Conservation (phyloP, 345 rosid species). For the Syzygium aqueum region DNA sequence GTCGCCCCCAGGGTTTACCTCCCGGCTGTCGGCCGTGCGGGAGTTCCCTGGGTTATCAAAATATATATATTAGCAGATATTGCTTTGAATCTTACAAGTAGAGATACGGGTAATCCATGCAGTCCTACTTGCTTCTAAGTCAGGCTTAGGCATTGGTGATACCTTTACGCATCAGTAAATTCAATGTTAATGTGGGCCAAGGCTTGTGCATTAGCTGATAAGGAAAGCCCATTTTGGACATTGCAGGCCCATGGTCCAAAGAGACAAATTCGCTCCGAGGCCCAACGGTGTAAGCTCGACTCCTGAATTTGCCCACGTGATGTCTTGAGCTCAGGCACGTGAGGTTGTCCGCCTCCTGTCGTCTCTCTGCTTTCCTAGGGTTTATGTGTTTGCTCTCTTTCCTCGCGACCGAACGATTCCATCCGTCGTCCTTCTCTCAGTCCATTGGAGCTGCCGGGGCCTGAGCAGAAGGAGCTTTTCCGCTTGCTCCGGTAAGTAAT, state of each 20-base stretch:
- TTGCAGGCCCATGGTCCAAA: too few relatives aligned
- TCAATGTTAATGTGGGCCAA: too few relatives aligned
- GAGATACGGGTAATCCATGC: neutral
- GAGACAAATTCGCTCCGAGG: neutral
- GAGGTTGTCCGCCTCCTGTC: neutral
- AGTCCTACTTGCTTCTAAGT: neutral
- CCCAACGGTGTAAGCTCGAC: neutral
- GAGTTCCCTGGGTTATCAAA: too few relatives aligned
- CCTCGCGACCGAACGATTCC: accelerated
- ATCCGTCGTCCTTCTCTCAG: neutral
- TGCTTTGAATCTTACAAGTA: neutral
- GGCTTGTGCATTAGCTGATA: too few relatives aligned
- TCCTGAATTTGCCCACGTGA: neutral
- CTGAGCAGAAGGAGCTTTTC: neutral
- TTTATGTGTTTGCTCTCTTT: neutral
- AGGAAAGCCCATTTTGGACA: too few relatives aligned
- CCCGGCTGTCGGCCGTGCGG: too few relatives aligned
- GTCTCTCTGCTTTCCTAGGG: neutral
- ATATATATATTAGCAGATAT: neutral
- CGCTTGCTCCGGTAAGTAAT: neutral
- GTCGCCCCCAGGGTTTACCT: too few relatives aligned
- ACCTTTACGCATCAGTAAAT: too few relatives aligned
- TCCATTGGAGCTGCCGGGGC: neutral
- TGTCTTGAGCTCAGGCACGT: neutral
- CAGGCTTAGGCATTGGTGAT: neutral